These are phyloP conservation scores for Xanthoconium purpureum DNA, from an alignment of 768 basidiomycete genomes.

Conservation along the genomic window DNA sequence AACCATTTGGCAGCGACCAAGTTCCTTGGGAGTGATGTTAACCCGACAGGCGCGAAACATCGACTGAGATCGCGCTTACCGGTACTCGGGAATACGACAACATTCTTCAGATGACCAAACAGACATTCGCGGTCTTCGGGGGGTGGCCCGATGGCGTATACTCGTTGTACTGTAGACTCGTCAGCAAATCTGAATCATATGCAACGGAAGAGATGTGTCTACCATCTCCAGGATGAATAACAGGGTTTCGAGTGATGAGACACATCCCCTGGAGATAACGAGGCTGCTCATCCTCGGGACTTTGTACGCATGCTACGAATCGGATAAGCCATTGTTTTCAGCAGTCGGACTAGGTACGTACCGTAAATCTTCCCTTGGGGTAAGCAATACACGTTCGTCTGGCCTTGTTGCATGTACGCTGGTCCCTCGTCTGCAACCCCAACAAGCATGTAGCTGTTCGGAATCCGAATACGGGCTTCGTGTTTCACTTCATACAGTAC, in stretches of 20 bases:
- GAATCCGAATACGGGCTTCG: conserved; percentile 68
- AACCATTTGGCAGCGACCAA: conserved; percentile 63
- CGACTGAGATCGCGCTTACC: conserved; percentile 37
- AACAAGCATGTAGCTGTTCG: conserved; percentile 64
- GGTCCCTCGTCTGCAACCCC: conserved; percentile 84
- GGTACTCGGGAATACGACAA: conserved; percentile 64
- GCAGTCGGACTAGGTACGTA: conserved; percentile 26
- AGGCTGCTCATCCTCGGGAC: conserved; percentile 46
- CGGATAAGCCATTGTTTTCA: neutral
- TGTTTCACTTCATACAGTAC: conserved; percentile 75
- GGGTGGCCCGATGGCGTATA: conserved; percentile 68
- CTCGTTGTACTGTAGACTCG: conserved; percentile 54
- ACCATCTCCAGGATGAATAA: conserved; percentile 77
- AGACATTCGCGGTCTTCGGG: conserved; percentile 40
- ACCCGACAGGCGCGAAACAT: no score
- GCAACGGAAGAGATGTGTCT: conserved; percentile 4
- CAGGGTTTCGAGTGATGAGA: conserved; percentile 68
- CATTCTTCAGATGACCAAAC: conserved; percentile 61
- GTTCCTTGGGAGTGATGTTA: conserved; percentile 36
- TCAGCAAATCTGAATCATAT: neutral
- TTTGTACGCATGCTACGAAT: conserved; percentile 55
- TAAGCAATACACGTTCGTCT: conserved; percentile 52
- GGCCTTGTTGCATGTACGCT: conserved; percentile 50
- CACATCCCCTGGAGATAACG: conserved; percentile 58
- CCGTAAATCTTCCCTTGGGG: conserved; percentile 64